Base-by-base conservation (phyloP, 1,139 yeast species). In the Eremothecium gossypii region DNA sequence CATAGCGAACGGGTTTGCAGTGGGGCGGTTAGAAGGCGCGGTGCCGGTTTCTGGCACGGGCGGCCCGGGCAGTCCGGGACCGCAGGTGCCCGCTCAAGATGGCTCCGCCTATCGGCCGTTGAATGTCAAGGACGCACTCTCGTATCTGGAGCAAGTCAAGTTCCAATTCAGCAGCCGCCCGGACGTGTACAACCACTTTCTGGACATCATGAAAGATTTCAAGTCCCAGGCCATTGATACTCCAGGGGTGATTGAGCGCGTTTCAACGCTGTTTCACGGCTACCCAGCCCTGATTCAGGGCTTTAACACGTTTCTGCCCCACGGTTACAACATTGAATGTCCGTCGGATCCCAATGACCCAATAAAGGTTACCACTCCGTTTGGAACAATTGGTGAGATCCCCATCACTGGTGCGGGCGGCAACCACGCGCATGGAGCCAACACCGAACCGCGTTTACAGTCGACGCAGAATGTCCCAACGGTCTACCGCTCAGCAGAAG, bases 201-300 rank as follows among this genome's bases (percentile, higher is more conserved):
- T 91, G 58, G 99, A 93, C 61, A 91, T 91, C 49, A 91, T 91
- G 99, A 91, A 91, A 66, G 98, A 93, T 60, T 93, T 93, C 69
- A 91, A 93, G 68, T 83, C 94, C 39, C 96, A 89, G 66, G 77
- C 78, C 69, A 89, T 91, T 57, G 97, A 93, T 63, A 91, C 99
- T 1, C 98, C 98, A 0, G 99, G 97, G 14, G 99, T 91, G 30
- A 91, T 91, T 60, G 96, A 87, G 58, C 73, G 98, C 45, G 98
- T 91, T 0, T 86, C 96, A 0, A 76, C 83, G 1, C 68, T 91
- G 45, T 91, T 91, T 62, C 76, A 87, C 48, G 98, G 97, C 4
- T 96, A 87, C 62, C 96, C 96, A 2, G 77, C 78, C 54, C 71
- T 91, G 57, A 89, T 91, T 49, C 97, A 91, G 65, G 98, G 99